Percentiles rank a stretch among this genome's conserved stretches.
Evolutionary conservation across 192 early-diverging fungal species (phyloP).

Genomic region (Coemansia sp.): DNA sequence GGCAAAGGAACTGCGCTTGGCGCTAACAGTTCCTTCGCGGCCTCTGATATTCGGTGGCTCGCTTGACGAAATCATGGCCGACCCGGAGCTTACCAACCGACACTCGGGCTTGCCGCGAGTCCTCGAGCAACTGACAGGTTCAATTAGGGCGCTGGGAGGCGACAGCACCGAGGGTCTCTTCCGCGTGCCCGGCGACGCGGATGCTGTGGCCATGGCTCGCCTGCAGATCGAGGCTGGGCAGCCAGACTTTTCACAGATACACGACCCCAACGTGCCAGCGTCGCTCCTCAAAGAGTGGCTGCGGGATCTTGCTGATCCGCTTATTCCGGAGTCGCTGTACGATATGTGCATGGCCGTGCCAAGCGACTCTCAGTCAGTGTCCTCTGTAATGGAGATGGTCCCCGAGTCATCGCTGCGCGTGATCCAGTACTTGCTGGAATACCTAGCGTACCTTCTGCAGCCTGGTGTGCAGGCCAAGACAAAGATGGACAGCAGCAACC

Average conservation of each 20-base stretch:
- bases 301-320: constrained; percentile 86
- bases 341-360: constrained; percentile 68
- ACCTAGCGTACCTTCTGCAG: constrained; percentile 77
- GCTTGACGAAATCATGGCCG: constrained; percentile 78
- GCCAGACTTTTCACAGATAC: constrained; percentile 67
- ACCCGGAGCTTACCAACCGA: constrained; percentile 34
- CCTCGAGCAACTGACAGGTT: constrained; percentile 73
- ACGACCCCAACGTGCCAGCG: constrained; percentile 88
- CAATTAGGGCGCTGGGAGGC: constrained; percentile 75
- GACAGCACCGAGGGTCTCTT: constrained; percentile 89
- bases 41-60: constrained; percentile 88
- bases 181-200: constrained; percentile 90
- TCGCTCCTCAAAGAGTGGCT: constrained; percentile 93
- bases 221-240: constrained; percentile 80
- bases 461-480: constrained; percentile 70
- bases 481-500: constrained; percentile 86
- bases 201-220: constrained; percentile 71
- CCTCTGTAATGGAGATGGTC: constrained; percentile 43
- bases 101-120: constrained; percentile 66
- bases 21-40: constrained; percentile 74
- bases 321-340: constrained; percentile 82
- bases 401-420: constrained; percentile 50
- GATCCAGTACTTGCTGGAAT: constrained; percentile 73
- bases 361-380: constrained; percentile 54
- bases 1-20: constrained; percentile 66